Percentiles rank a stretch among this genome's conserved stretches.
Evolutionary conservation across 1,139 yeast genomes (phyloP).

Genomic region (Hansenula anomala): DNA sequence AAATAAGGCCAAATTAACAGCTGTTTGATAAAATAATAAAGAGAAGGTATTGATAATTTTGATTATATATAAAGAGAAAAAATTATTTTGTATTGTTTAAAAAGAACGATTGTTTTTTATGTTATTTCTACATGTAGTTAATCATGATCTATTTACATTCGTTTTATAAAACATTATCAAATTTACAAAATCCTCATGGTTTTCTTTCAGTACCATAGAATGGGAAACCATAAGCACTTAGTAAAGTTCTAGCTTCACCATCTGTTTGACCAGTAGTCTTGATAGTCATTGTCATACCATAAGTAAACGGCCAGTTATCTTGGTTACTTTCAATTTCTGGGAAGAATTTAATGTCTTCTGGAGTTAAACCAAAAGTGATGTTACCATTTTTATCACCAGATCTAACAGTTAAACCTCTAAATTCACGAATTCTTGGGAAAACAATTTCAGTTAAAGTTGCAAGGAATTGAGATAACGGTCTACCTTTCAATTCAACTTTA

Average conservation of each 20-base stretch:
- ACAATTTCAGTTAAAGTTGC: slow-evolving; percentile 87
- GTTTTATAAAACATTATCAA: too few relatives aligned
- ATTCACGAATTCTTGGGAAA: slow-evolving; percentile 88
- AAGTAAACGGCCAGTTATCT: slow-evolving; percentile 84
- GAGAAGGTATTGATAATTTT: too few relatives aligned
- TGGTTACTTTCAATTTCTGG: slow-evolving; percentile 93
- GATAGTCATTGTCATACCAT: slow-evolving; percentile 81
- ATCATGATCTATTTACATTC: background rate
- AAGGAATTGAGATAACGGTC: slow-evolving; percentile 82
- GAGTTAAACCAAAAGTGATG: slow-evolving; percentile 76
- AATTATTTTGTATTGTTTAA: slow-evolving; percentile 2
- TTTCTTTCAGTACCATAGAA: slow-evolving; percentile 52
- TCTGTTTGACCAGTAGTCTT: slow-evolving; percentile 91
- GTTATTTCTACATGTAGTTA: too few relatives aligned
- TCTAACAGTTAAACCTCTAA: slow-evolving; percentile 67
- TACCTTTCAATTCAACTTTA: slow-evolving; percentile 70
- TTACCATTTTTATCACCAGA: slow-evolving; percentile 87
- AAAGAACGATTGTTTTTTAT: background rate
- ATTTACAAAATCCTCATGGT: too few relatives aligned
- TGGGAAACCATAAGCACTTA: slow-evolving; percentile 82
- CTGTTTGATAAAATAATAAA: slow-evolving; percentile 26
- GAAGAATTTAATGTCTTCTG: slow-evolving; percentile 75
- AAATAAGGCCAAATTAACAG: slow-evolving; percentile 31
- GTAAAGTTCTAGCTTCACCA: slow-evolving; percentile 81
- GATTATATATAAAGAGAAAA: too few relatives aligned